These are phyloP conservation scores for Incumbomyces delicatus DNA, from an alignment of 2,329 filamentous ascomycete species.

Conservation along the genomic window DNA sequence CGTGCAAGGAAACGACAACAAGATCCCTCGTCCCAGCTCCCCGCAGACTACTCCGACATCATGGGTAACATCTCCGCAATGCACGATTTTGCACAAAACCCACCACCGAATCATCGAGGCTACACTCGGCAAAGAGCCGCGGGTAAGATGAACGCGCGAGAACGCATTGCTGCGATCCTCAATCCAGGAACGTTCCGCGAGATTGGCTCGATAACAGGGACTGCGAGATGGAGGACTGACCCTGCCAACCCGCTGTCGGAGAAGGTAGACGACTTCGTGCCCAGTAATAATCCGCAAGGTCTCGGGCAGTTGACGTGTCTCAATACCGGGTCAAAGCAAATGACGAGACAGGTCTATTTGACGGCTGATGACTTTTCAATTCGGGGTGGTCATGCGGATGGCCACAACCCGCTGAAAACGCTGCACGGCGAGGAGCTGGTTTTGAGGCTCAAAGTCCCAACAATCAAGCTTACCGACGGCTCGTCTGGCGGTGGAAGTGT, in stretches of 20 bases:
- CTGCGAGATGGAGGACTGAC: conserved; percentile 41
- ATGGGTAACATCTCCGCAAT: conserved; percentile 47
- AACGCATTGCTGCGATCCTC: conserved; percentile 49
- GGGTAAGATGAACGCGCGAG: conserved; percentile 57
- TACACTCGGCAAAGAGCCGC: conserved; percentile 55
- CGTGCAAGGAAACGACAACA: conserved; percentile 1
- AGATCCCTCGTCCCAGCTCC: conserved; percentile 27
- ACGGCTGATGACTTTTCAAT: conserved; percentile 57
- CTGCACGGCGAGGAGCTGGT: conserved; percentile 52
- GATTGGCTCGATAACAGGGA: conserved; percentile 51
- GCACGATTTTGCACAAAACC: conserved; percentile 44
- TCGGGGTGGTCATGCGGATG: conserved; percentile 55
- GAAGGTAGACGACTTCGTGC: conserved; percentile 43
- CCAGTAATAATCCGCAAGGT: conserved; percentile 55
- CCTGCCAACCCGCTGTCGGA: conserved; percentile 32
- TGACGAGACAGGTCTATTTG: conserved; percentile 46
- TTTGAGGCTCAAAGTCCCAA: conserved; percentile 52
- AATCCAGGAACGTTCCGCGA: conserved; percentile 48
- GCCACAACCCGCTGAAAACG: conserved; percentile 48
- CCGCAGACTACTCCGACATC: conserved; percentile 54
- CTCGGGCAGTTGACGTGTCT: conserved; percentile 37
- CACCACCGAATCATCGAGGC: conserved; percentile 44
- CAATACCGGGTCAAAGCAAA: conserved; percentile 3
- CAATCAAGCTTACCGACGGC: conserved; percentile 56
- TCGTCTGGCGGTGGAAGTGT: conserved; percentile 48